These are phyloP conservation scores for Moesziomyces parantarcticus DNA, from an alignment of 1,284 basidiomycete genomes.

Conservation along the genomic window DNA sequence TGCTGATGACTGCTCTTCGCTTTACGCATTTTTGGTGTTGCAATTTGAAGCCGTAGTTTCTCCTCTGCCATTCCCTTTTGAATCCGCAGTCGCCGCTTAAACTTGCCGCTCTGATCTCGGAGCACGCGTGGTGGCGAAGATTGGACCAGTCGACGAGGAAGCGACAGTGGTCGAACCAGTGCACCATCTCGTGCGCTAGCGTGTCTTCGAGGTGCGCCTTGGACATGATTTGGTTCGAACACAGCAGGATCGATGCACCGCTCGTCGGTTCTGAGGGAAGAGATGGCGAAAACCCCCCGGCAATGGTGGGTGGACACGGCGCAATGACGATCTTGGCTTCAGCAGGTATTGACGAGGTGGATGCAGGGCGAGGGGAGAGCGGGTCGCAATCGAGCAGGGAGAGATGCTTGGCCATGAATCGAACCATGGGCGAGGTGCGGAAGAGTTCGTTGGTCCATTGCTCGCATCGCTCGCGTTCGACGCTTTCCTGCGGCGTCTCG, in stretches of 20 bases:
- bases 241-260: slow-evolving; percentile 58
- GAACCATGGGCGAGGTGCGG: slow-evolving; percentile 64
- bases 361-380: slow-evolving; percentile 11
- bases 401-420: slow-evolving; percentile 66
- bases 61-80: slow-evolving; percentile 12
- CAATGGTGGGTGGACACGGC: slow-evolving; percentile 53
- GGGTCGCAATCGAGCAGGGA: slow-evolving; percentile 61
- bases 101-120: slow-evolving; percentile 93
- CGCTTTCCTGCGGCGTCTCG: slow-evolving; percentile 42
- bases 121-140: slow-evolving; percentile 91
- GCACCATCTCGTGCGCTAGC: slow-evolving; percentile 91
- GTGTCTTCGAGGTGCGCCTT: slow-evolving; percentile 92
- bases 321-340: slow-evolving; percentile 57
- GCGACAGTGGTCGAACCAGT: slow-evolving; percentile 92
- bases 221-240: slow-evolving; percentile 71
- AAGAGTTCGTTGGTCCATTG: slow-evolving; percentile 63
- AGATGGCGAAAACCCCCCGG: slow-evolving; percentile 63
- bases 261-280: slow-evolving; percentile 33
- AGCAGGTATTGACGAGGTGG: neutral
- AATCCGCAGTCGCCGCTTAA: slow-evolving; percentile 72
- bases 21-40: slow-evolving; percentile 90
- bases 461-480: slow-evolving; percentile 50
- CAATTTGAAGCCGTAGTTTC: slow-evolving; percentile 79
- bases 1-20: slow-evolving; percentile 83
- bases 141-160: slow-evolving; percentile 93